Evolutionary conservation across 1,284 basidiomycete species (phyloP), one percentile per base, ranked within the genome.

Genomic region (Ceratobasidium theobromae): DNA sequence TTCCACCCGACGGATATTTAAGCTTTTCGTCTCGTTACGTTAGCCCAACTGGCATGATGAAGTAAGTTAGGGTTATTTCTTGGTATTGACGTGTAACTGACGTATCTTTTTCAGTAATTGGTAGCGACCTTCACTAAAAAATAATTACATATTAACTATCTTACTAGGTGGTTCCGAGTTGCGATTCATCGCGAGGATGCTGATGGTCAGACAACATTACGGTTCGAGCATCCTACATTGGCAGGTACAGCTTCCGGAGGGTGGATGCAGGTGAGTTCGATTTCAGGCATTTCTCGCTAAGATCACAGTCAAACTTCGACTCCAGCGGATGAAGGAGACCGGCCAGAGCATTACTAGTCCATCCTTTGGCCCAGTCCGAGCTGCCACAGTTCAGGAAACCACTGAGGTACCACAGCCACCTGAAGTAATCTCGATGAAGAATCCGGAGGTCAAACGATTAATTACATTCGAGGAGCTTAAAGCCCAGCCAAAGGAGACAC

Each of bases 211-310:
- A 21, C 52, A 57, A 54, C 67, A 51, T 71, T 87, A 12, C 75
- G 73, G 2, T 87, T 87, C 71, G 85, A 87, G 72, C 86, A 88
- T 70, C 86, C 86, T 1, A 84, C 86, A 0, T 73, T 81, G 64
- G 81, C 80, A 0, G 85, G 83, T 2, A 76, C 74, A 11, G 75
- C 76, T 25, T 69, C 79, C n/a, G 82, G 81, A 6, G 86, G 86
- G 1, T 87, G 86, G 86, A 87, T 87, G 86, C 77, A 82, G 72
- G 77, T 77, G 28, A 11, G 62, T 40, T 12, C 25, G 23, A 18
- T 27, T 33, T 21, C 21, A 66, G 14, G 55, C 53, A 2, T 12
- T 14, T 35, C 3, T 40, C 27, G 21, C 46, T 16, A 41, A 48
- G 12, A 67, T 18, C 30, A 21, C 14, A 23, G 21, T 23, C 9